Evolutionary conservation across 2,329 filamentous ascomycete genomes (phyloP).

Genomic region (Colletotrichum graminicola): DNA sequence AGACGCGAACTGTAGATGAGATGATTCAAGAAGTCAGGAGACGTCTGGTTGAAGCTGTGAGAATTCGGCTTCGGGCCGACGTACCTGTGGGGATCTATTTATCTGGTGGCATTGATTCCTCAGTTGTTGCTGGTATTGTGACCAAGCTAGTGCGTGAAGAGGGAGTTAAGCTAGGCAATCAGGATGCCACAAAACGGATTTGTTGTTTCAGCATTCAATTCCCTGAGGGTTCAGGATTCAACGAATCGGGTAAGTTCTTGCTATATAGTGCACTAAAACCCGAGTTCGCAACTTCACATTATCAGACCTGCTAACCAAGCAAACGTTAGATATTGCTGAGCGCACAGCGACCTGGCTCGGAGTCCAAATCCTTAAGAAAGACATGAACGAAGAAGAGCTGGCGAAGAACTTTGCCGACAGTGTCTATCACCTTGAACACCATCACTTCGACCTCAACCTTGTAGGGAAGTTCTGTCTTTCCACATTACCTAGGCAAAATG

Average conservation of each 20-base stretch:
- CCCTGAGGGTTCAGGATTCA: constrained; percentile 59
- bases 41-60: constrained; percentile 63
- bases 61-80: constrained; percentile 66
- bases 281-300: too few species aligned
- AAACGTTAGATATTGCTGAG: constrained; percentile 47
- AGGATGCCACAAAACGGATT: constrained; percentile 45
- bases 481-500: constrained; percentile 56
- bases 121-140: constrained; percentile 67
- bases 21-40: constrained; percentile 63
- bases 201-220: constrained; percentile 65
- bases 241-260: constrained; percentile 58
- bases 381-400: constrained; percentile 48
- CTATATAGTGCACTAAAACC: too few species aligned
- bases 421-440: constrained; percentile 50
- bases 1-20: constrained; percentile 61
- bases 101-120: constrained; percentile 69
- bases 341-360: constrained; percentile 52
- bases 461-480: constrained; percentile 65
- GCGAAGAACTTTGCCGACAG: constrained; percentile 49
- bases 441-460: constrained; percentile 61
- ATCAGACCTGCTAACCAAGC: not conserved
- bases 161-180: constrained; percentile 59
- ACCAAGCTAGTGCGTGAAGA: constrained; percentile 62
- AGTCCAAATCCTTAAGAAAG: constrained; percentile 46
- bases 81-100: constrained; percentile 69